Conservation (phyloP, 768 basidiomycete species). For the Termitomyces sp. region DNA sequence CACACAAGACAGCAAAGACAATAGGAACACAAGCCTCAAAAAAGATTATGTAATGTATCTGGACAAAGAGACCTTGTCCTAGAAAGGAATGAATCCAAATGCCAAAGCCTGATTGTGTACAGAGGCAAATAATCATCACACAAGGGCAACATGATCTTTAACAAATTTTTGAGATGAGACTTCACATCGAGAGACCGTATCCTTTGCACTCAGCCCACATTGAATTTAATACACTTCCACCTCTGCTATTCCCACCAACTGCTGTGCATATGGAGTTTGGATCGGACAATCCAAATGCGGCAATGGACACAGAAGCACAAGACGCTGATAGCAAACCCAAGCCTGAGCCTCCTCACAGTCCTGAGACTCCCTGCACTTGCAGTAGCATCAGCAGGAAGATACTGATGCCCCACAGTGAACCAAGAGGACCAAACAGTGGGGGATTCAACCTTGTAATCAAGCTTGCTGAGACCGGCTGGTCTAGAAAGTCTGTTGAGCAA, state of each 20-base stretch:
- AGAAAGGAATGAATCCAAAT: too few species aligned
- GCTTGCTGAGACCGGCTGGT: constrained; percentile 1
- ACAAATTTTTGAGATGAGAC: too few species aligned
- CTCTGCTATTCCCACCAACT: not conserved
- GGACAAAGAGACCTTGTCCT: too few species aligned
- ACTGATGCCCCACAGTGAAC: constrained; percentile 4
- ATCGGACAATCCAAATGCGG: not conserved
- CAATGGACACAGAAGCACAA: not conserved
- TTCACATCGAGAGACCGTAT: too few species aligned
- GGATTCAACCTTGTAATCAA: not conserved
- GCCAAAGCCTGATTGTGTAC: too few species aligned
- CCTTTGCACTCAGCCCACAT: too few species aligned
- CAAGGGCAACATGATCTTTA: too few species aligned
- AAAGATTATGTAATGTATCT: too few species aligned
- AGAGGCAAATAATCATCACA: too few species aligned
- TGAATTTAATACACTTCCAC: too few species aligned
- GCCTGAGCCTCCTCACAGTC: not conserved
- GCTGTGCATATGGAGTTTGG: not conserved
- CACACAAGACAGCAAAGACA: too few species aligned
- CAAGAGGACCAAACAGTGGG: constrained; percentile 5
- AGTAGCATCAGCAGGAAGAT: not conserved
- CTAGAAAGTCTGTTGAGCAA: not conserved
- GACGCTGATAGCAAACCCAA: not conserved
- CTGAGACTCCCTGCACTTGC: not conserved
- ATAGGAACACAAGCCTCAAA: too few species aligned